phyloP scores from a whole-genome alignment of 2,329 filamentous ascomycete species.

The Aureobasidium namibiae region DNA sequence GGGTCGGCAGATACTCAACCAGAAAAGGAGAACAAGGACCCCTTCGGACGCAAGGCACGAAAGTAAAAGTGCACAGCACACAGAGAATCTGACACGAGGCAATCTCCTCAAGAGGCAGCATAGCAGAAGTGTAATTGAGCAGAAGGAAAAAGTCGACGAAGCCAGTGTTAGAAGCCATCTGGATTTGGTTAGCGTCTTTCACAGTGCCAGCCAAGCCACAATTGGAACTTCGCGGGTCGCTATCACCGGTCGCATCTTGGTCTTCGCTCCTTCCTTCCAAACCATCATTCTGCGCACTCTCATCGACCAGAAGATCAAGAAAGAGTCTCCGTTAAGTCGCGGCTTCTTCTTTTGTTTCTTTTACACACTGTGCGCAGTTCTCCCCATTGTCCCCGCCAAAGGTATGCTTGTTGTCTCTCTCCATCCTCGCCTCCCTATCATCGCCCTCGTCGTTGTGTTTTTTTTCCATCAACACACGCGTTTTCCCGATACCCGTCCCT shows the following conservation, averaged over 20 bases:
- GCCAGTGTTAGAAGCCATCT: neutral
- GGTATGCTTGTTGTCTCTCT: constrained; percentile 1
- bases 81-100: constrained; percentile 9
- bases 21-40: neutral
- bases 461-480: constrained; percentile 10
- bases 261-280: neutral
- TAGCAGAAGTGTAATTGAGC: constrained; percentile 9
- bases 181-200: neutral
- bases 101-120: constrained; percentile 8
- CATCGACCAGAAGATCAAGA: constrained; percentile 5
- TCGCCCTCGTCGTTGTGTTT: neutral
- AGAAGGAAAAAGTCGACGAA: constrained; percentile 1
- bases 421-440: neutral
- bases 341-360: constrained; percentile 9
- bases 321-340: constrained; percentile 3
- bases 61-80: neutral
- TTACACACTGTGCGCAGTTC: neutral
- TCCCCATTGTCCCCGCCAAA: neutral
- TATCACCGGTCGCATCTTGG: neutral
- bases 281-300: neutral
- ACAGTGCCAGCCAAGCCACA: no score
- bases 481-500: constrained; percentile 1
- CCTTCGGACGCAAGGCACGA: neutral
- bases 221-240: neutral
- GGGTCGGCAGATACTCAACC: neutral